These are phyloP conservation scores for Reutealis trisperma DNA, from an alignment of 345 rosid genomes.

Conservation along the genomic window DNA sequence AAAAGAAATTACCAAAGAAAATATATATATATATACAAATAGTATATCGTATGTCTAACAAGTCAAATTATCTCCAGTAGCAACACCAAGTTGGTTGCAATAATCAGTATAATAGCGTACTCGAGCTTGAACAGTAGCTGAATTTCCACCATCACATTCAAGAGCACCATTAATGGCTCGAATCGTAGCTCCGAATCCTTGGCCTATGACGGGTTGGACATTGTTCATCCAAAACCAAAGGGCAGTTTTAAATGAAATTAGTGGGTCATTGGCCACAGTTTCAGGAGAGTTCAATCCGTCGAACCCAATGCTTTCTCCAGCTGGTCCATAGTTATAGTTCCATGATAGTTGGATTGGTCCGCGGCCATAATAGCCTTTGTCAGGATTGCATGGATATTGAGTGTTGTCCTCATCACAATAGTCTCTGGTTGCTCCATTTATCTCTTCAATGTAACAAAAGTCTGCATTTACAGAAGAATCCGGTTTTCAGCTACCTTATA, in stretches of 20 bases:
- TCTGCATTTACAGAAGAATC: conserved; percentile 32
- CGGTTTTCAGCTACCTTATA: neutral
- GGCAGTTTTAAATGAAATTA: conserved; percentile 45
- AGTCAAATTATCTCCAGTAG: conserved; percentile 42
- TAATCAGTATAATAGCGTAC: conserved; percentile 38
- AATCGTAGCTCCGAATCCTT: conserved; percentile 58
- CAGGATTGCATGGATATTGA: conserved; percentile 58
- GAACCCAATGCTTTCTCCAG: conserved; percentile 38
- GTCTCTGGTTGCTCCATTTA: conserved; percentile 48
- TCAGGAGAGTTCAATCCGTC: conserved; percentile 47
- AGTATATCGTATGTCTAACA: conserved; percentile 20
- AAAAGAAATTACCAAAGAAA: neutral
- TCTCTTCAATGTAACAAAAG: conserved; percentile 67
- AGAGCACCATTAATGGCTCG: conserved; percentile 44
- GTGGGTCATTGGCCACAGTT: conserved; percentile 39
- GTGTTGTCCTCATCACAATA: conserved; percentile 43
- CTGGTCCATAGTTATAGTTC: conserved; percentile 54
- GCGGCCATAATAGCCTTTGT: conserved; percentile 44
- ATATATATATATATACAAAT: neutral
- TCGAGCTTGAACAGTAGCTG: conserved; percentile 37
- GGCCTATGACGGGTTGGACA: conserved; percentile 36
- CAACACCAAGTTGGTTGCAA: conserved; percentile 46
- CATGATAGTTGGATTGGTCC: conserved; percentile 59
- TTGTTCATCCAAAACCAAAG: conserved; percentile 50
- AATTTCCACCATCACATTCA: conserved; percentile 44